These are phyloP conservation scores for Citrus trifoliata DNA, from an alignment of 345 rosid species.

Conservation along the genomic window DNA sequence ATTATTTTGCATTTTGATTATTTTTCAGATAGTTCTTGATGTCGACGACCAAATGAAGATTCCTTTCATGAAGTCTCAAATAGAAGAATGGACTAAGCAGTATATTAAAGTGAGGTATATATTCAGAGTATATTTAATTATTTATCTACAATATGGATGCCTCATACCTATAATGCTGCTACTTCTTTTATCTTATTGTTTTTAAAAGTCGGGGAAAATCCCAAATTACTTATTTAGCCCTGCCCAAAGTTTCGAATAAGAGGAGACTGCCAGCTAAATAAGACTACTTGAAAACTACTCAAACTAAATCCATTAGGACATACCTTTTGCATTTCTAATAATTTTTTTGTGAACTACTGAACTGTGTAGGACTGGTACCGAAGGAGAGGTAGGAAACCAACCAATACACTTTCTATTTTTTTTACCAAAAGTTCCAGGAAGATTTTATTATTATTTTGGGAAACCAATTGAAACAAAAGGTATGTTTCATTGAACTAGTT, in stretches of 20 bases:
- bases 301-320: no score
- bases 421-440: slow-evolving; percentile 50
- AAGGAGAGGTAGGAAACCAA: slow-evolving; percentile 44
- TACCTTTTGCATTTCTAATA: neutral
- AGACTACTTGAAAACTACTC: no score
- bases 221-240: no score
- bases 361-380: slow-evolving; percentile 23
- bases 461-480: slow-evolving; percentile 50
- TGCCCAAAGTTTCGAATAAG: no score
- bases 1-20: neutral
- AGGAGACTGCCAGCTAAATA: no score
- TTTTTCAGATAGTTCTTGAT: slow-evolving; percentile 38
- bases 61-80: slow-evolving; percentile 32
- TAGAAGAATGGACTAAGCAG: slow-evolving; percentile 12
- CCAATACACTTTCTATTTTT: slow-evolving; percentile 22
- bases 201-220: no score
- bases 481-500: neutral
- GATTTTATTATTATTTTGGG: slow-evolving; percentile 46
- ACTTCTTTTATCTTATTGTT: no score
- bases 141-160: neutral
- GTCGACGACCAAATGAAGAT: slow-evolving; percentile 45
- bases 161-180: neutral
- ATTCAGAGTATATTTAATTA: neutral
- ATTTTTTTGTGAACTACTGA: no score
- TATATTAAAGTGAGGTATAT: slow-evolving; percentile 29